Evolutionary conservation across 2,329 filamentous ascomycete genomes (phyloP), one percentile per base, ranked within the genome.

Genomic region (Herpotrichia juniperi): DNA sequence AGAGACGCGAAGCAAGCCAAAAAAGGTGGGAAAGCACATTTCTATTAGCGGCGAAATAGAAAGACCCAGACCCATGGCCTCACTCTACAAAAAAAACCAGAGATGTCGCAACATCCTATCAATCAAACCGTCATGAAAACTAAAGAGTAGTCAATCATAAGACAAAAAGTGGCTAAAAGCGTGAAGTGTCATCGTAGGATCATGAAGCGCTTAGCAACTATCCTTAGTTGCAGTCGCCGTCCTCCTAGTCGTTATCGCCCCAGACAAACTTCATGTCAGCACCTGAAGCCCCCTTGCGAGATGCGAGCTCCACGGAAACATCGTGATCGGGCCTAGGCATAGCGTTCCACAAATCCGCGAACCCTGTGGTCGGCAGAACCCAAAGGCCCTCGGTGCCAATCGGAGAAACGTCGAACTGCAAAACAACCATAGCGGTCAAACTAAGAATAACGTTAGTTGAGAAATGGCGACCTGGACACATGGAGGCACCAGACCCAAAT

Each of bases 401-500:
- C 0, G 69, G 64, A 12, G 31, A 12, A 3, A 75, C 42, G 42
- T 76, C 68, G 48, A 67, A 76, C 7, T 70, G 59, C 28, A 71
- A 34, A 11, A 74, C 31, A 14, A 75, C 35, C 59, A 75, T 68
- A 0, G 71, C 66, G 1, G 60, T 66, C 8, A 73, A 47, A 5
- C 64, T 62, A 11, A 72, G 34, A 16, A 75, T 70, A 24, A 72
- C 67, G 8, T 64, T 71, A 1, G 51, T 71, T 0, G 73, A 73
- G 46, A 75, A 76, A 49, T 75, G 68, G 5, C 72, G 62, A 6
- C 73, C 74, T 2, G 74, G 73, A 49, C 74, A 76, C 48, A 75
- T 63, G 0, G 64, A 68, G 4, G 50, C 48, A 0, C 73, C 72
- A 1, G 71, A 66, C 6, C 73, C 73, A 49, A 76, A 76, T 0